Conservation (phyloP, 2,329 filamentous ascomycete species). For the Incumbomyces lentus region DNA sequence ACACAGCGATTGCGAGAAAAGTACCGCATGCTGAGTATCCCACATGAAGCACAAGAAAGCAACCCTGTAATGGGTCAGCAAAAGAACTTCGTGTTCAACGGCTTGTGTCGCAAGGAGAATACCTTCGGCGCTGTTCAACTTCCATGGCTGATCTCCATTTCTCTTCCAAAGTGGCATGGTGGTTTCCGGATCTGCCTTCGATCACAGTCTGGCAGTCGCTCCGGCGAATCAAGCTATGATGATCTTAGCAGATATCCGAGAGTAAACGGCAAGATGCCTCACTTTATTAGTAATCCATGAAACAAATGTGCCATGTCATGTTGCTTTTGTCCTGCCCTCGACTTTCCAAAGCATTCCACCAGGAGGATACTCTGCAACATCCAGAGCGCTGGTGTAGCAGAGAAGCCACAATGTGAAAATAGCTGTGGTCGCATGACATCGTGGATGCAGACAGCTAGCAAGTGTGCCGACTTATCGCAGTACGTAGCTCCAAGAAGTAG, state of each 20-base stretch:
- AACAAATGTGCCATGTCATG: constrained; percentile 55
- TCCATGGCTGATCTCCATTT: constrained; percentile 46
- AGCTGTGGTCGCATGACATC: constrained; percentile 50
- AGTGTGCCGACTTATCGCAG: constrained; percentile 47
- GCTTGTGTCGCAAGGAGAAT: neutral
- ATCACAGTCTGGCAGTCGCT: constrained; percentile 42
- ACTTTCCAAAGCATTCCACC: constrained; percentile 56
- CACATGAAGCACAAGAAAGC: constrained; percentile 55
- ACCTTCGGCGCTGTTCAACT: constrained; percentile 48
- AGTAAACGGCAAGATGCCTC: neutral
- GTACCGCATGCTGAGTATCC: constrained; percentile 54
- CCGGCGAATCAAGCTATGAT: constrained; percentile 36
- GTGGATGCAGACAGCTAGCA: constrained; percentile 52
- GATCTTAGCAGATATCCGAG: neutral
- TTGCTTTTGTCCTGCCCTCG: constrained; percentile 51
- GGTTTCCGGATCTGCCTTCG: constrained; percentile 27
- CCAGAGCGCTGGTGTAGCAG: constrained; percentile 50
- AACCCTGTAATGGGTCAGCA: constrained; percentile 24
- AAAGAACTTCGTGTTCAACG: neutral
- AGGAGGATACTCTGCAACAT: constrained; percentile 51
- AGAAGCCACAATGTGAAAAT: constrained; percentile 49
- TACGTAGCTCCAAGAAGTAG: constrained; percentile 54
- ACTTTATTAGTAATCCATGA: constrained; percentile 45
- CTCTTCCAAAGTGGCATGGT: constrained; percentile 32
- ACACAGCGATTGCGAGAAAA: constrained; percentile 56